A percentile compares a stretch with the other conserved stretches of the same genome.
Evolutionary conservation across 1,139 yeast species (phyloP).

Genomic region (Saccharomyces hybrid): DNA sequence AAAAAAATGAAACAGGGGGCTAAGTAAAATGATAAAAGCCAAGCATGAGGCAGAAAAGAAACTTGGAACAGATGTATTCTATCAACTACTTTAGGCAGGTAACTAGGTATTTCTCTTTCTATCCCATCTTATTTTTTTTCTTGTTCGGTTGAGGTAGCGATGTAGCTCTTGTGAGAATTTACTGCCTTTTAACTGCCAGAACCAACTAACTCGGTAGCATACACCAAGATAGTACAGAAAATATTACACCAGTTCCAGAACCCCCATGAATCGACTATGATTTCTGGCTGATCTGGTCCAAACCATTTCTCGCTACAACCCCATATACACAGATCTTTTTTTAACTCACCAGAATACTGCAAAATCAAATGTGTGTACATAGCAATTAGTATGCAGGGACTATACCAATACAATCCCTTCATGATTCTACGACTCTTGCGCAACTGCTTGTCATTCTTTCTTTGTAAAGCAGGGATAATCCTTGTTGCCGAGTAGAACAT

Average conservation of each 20-base stretch:
- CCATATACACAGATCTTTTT: conserved; percentile 49
- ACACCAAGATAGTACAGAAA: conserved; percentile 68
- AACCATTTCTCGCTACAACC: conserved; percentile 36
- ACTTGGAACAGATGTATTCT: not conserved
- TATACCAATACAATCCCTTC: conserved; percentile 69
- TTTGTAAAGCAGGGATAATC: conserved; percentile 73
- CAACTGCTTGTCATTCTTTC: conserved; percentile 23
- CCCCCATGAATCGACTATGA: conserved; percentile 72
- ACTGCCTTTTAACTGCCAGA: conserved; percentile 3
- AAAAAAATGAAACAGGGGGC: not conserved
- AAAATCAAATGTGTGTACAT: conserved; percentile 90
- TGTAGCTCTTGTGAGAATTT: not conserved
- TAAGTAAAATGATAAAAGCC: not conserved
- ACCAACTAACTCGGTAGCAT: conserved; percentile 63
- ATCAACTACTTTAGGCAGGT: not conserved
- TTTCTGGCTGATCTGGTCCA: conserved; percentile 14
- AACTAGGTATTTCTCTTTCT: not conserved
- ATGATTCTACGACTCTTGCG: conserved; percentile 38
- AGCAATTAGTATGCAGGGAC: conserved; percentile 89
- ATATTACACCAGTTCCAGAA: conserved; percentile 97
- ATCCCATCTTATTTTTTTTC: not conserved
- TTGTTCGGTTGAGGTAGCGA: not conserved
- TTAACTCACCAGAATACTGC: conserved; percentile 77
- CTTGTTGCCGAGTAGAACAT: conserved; percentile 95
- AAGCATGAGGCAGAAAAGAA: not conserved